phyloP scores from a whole-genome alignment of 345 rosid species.

The Brassica cretica region DNA sequence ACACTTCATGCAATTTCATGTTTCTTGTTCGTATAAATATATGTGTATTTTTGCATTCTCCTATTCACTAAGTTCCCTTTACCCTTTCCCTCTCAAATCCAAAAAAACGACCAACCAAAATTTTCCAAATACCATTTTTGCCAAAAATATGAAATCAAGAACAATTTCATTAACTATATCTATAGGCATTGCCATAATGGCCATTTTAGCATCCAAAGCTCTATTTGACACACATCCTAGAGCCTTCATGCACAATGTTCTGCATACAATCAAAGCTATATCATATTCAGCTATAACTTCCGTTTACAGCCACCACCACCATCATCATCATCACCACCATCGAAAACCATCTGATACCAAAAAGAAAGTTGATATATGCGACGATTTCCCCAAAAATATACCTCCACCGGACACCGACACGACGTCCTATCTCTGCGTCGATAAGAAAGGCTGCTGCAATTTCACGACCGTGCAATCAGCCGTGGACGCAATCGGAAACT shows the following conservation, averaged over 20 bases:
- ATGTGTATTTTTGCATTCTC: slow-evolving; percentile 19
- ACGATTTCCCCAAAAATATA: slow-evolving; percentile 61
- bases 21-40: slow-evolving; percentile 26
- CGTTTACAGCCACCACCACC: slow-evolving; percentile 1
- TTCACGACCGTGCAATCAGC: slow-evolving; percentile 86
- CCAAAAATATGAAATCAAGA: slow-evolving; percentile 39
- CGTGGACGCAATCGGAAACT: slow-evolving; percentile 58
- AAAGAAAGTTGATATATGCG: slow-evolving; percentile 47
- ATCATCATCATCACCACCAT: slow-evolving; percentile 26
- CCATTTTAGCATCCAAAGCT: slow-evolving; percentile 43
- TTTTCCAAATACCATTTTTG: background rate
- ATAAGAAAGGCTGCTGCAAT: slow-evolving; percentile 78
- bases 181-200: slow-evolving; percentile 45
- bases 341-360: slow-evolving; percentile 31
- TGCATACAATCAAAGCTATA: background rate
- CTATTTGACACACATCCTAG: slow-evolving; percentile 30
- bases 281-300: slow-evolving; percentile 29
- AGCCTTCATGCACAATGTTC: slow-evolving; percentile 5
- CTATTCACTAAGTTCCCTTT: slow-evolving; percentile 27
- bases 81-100: background rate
- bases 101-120: background rate
- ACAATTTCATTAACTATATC: slow-evolving; percentile 39
- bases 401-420: slow-evolving; percentile 76
- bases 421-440: slow-evolving; percentile 67
- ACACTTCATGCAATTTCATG: slow-evolving; percentile 69